Conservation (phyloP, 305 asterid genomes). For the Fraxinus floribunda region DNA sequence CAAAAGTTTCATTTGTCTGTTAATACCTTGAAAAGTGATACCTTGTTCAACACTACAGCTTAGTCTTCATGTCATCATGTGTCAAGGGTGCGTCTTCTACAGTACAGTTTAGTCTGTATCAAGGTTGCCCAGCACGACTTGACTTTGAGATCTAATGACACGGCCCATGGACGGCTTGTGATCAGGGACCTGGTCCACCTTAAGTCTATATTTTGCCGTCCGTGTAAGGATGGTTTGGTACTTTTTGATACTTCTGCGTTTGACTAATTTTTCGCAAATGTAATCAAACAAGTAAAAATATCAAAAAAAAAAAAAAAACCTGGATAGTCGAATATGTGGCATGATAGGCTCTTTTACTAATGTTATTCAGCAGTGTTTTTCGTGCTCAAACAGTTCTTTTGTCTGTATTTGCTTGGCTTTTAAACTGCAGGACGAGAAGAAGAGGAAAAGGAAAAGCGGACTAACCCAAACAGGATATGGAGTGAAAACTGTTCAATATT, state of each 20-base stretch:
- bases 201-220: neutral
- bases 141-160: neutral
- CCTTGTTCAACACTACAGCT: neutral
- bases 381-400: slow-evolving; percentile 1
- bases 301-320: too few relatives aligned
- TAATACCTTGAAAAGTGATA: slow-evolving; percentile 24
- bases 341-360: too few relatives aligned
- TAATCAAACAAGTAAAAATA: neutral
- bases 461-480: slow-evolving; percentile 73
- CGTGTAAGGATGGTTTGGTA: neutral
- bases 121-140: neutral
- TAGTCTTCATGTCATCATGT: neutral
- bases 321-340: neutral
- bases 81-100: neutral
- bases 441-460: slow-evolving; percentile 17
- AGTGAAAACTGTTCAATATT: slow-evolving; percentile 68
- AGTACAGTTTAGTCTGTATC: neutral
- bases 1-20: slow-evolving; percentile 8
- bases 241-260: too few relatives aligned
- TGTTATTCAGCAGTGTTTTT: too few relatives aligned
- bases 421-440: slow-evolving; percentile 14
- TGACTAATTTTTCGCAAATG: too few relatives aligned
- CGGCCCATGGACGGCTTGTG: neutral
- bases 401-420: slow-evolving; percentile 19
- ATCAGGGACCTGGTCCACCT: neutral